Percentiles rank a stretch among this genome's conserved stretches.
These are phyloP conservation scores for Periconia sp. DNA, from an alignment of 2,329 filamentous ascomycete species.

Conservation along the genomic window DNA sequence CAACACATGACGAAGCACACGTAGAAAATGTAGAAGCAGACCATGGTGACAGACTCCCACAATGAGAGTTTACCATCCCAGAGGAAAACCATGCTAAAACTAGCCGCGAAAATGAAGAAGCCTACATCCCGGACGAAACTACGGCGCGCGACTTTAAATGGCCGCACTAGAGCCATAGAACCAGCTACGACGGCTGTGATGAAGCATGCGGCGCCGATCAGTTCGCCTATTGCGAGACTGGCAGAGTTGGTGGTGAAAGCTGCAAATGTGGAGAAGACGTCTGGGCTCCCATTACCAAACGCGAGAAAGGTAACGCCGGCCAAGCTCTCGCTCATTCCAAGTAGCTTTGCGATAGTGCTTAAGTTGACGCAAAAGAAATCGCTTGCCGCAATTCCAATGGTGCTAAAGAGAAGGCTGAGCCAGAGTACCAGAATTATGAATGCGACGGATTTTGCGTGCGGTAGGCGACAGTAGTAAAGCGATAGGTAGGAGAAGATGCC, in stretches of 20 bases:
- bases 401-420: conserved; percentile 90
- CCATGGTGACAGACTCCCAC: conserved; percentile 92
- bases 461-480: conserved; percentile 86
- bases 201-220: conserved; percentile 93
- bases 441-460: conserved; percentile 73
- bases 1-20: conserved; percentile 86
- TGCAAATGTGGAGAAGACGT: conserved; percentile 98
- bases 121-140: conserved; percentile 90
- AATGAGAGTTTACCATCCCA: conserved; percentile 81
- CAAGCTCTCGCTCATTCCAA: conserved; percentile 94
- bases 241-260: conserved; percentile 97
- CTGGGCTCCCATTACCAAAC: conserved; percentile 96
- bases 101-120: conserved; percentile 88
- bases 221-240: conserved; percentile 93
- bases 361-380: conserved; percentile 99
- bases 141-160: conserved; percentile 87
- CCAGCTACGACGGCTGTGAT: conserved; percentile 96
- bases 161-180: conserved; percentile 95
- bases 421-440: conserved; percentile 80
- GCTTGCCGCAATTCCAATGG: conserved; percentile 95
- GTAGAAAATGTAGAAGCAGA: conserved; percentile 88
- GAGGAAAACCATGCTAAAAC: conserved; percentile 86
- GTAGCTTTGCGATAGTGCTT: conserved; percentile 85
- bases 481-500: conserved; percentile 87
- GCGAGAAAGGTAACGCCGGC: conserved; percentile 96